Percentiles rank a stretch among this genome's conserved stretches.
These are phyloP conservation scores for Rossbeevera mucosa DNA, from an alignment of 768 basidiomycete genomes.

Conservation along the genomic window DNA sequence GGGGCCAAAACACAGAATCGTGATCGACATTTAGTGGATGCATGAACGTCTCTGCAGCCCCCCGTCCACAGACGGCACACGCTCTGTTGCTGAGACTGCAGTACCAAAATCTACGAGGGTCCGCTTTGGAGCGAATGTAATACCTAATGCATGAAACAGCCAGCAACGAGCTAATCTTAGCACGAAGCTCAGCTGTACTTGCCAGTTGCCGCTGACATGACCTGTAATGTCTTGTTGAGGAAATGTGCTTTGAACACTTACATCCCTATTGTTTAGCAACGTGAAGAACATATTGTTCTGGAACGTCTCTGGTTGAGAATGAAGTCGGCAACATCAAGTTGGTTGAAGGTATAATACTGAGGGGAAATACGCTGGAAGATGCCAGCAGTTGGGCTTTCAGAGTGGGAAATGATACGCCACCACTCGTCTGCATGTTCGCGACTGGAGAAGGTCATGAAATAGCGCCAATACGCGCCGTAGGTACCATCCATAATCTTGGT, in stretches of 20 bases:
- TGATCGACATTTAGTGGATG: not conserved
- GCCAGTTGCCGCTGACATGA: not conserved
- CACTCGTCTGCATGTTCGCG: not conserved
- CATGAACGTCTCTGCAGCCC: not conserved
- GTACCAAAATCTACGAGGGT: not conserved
- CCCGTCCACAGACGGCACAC: not conserved
- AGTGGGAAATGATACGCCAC: not conserved
- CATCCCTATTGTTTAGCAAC: not conserved
- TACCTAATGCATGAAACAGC: not conserved
- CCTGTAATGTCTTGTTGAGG: not conserved
- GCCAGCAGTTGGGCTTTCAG: not conserved
- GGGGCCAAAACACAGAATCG: not conserved
- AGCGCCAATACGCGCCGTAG: not conserved
- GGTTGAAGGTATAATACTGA: not conserved
- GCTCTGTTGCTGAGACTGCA: not conserved
- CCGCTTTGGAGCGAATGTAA: not conserved
- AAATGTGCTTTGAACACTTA: not conserved
- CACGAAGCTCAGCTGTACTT: not conserved
- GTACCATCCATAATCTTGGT: not conserved
- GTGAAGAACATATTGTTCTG: not conserved
- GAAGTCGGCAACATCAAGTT: not conserved
- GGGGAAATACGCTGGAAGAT: not conserved
- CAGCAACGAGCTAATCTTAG: too few species aligned
- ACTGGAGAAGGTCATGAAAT: not conserved
- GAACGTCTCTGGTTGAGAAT: not conserved